These are phyloP conservation scores for Hypoxylon sp. DNA, from an alignment of 2,329 filamentous ascomycete genomes.

Conservation along the genomic window DNA sequence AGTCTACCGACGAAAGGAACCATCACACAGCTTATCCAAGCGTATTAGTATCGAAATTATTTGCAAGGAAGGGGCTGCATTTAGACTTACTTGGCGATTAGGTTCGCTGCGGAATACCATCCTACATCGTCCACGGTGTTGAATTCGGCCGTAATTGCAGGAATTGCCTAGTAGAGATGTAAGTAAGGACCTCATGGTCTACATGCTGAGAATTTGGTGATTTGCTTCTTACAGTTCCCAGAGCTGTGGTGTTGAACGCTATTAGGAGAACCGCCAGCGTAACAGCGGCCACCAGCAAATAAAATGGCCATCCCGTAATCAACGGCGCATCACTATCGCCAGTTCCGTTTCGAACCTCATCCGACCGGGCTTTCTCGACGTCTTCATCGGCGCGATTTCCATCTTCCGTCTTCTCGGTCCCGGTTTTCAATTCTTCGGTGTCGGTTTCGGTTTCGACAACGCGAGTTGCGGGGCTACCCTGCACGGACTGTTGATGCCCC, in stretches of 20 bases:
- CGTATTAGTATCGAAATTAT: constrained; percentile 2
- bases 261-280: constrained; percentile 31
- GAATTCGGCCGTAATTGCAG: constrained; percentile 52
- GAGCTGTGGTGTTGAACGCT: constrained; percentile 35
- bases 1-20: constrained; percentile 39
- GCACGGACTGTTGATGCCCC: background rate
- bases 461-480: background rate
- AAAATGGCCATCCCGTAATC: constrained; percentile 27
- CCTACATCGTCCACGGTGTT: constrained; percentile 51
- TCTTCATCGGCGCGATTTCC: background rate
- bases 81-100: constrained; percentile 46
- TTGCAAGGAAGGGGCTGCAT: background rate
- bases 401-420: background rate
- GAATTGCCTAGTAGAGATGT: constrained; percentile 47
- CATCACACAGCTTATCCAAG: constrained; percentile 30
- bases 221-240: constrained; percentile 36
- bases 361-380: background rate
- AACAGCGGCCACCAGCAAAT: constrained; percentile 30
- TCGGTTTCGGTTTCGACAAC: constrained; percentile 18
- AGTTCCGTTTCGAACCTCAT: background rate
- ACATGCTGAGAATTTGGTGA: background rate
- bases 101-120: constrained; percentile 51
- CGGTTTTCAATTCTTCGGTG: constrained; percentile 1
- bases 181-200: background rate
- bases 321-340: constrained; percentile 8